These are phyloP conservation scores for Candida parachauliodes DNA, from an alignment of 805 yeast genomes.

Conservation along the genomic window DNA sequence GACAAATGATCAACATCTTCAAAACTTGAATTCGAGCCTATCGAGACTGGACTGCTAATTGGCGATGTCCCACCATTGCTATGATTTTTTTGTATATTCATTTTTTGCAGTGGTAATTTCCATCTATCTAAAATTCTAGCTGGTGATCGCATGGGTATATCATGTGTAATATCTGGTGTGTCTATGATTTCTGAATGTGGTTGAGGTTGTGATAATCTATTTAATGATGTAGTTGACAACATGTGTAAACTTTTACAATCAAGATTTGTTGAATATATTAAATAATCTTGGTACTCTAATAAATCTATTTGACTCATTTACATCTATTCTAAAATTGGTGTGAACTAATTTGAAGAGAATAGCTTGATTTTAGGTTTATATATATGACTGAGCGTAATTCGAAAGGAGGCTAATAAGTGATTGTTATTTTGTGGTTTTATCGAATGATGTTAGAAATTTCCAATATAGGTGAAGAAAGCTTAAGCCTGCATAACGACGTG, in stretches of 20 bases:
- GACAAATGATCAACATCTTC: constrained; percentile 2
- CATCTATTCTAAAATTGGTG: background rate
- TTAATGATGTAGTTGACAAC: background rate
- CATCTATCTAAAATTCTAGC: constrained; percentile 11
- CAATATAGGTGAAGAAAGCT: constrained; percentile 4
- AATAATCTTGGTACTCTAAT: constrained; percentile 7
- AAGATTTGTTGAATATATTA: constrained; percentile 2
- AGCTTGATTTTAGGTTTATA: too few relatives aligned
- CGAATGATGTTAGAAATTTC: background rate
- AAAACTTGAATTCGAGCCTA: constrained; percentile 3
- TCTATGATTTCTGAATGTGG: background rate
- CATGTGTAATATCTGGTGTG: background rate
- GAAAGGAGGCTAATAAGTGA: background rate
- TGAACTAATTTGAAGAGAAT: background rate
- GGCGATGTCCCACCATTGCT: too few relatives aligned
- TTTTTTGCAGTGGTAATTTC: constrained; percentile 2
- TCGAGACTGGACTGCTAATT: background rate
- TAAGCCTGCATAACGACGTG: too few relatives aligned
- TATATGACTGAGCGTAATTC: too few relatives aligned
- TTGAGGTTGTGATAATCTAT: too few relatives aligned
- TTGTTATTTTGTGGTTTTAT: background rate
- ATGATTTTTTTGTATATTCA: background rate
- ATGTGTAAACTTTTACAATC: background rate
- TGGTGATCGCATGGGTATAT: constrained; percentile 14
- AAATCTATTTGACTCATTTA: constrained; percentile 3